Base-by-base conservation (phyloP, 106 monocot species). In the Allium cepa region DNA sequence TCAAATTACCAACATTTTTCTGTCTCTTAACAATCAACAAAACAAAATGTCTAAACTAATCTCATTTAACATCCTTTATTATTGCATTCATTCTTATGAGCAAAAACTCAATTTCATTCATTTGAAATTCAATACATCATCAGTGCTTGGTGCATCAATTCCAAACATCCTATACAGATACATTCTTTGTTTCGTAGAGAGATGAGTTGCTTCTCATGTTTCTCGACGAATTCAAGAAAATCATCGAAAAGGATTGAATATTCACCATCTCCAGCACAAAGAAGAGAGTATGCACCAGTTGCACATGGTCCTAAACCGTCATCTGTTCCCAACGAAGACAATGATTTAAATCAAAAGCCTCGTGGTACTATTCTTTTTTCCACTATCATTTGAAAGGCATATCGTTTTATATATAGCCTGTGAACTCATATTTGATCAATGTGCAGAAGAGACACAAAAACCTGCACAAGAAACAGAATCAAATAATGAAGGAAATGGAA, bases 151-250 rank as follows among this genome's bases (percentile, higher is more conserved):
- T 36, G 36, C 36, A 36, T 36, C 36, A 1, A 36, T 36, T 36
- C 36, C 36, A 36, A 36, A 36, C 36, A 36, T 36, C 36, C 36
- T 36, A 36, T 36, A 36, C 36, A 36, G 3, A 36, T 36, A 36
- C 36, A 36, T 36, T 36, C 36, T 36, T 36, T 36, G 36, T 59
- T 36, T 11, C 3, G 9, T 28, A 11, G 46, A 49, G 64, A 48
- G 1, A 64, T 64, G 64, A 64, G 64, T n/a, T 64, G 64, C 26
- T 64, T 64, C 45, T 64, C 64, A 48, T 64, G 64, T 46, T 64
- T 64, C 49, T 64, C 64, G 18, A 48, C 64, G 0, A 48, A 48
- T 9, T n/a, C 47, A 4, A 64, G 64, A 49, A 48, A 49, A 14
- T 3, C 64, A 14, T 17, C 64, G 16, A 64, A 49, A 17, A 64